These are phyloP conservation scores for Aureobasidium sp. DNA, from an alignment of 2,329 filamentous ascomycete genomes.

Conservation along the genomic window DNA sequence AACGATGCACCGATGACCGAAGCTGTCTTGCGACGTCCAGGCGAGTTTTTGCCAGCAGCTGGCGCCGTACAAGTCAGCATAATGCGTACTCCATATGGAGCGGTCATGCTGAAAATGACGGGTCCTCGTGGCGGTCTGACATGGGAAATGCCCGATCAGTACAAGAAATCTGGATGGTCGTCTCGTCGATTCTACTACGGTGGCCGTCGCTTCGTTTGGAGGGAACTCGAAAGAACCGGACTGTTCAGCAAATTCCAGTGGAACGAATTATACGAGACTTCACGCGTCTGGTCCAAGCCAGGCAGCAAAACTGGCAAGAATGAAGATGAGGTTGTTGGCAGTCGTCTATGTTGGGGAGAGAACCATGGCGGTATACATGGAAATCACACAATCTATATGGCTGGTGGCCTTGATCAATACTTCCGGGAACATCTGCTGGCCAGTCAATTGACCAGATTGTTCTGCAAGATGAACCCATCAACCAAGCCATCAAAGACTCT, in stretches of 20 bases:
- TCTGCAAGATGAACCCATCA: not conserved
- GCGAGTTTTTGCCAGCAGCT: not conserved
- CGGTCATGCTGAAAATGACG: not conserved
- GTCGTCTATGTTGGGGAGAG: not conserved
- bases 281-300: not conserved
- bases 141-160: not conserved
- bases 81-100: not conserved
- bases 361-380: not conserved
- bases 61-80: not conserved
- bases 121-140: not conserved
- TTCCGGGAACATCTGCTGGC: not conserved
- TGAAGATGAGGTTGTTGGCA: not conserved
- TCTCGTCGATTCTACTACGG: not conserved
- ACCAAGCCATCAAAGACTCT: no score
- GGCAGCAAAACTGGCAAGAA: not conserved
- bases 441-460: not conserved
- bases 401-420: not conserved
- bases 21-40: not conserved
- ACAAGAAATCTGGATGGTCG: not conserved
- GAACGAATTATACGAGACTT: not conserved
- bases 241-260: not conserved
- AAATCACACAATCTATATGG: not conserved
- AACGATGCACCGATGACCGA: not conserved
- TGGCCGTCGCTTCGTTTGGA: not conserved
- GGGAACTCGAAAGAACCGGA: not conserved